A percentile compares a stretch with the other conserved stretches of the same genome.
phyloP scores from a whole-genome alignment of 495 filamentous ascomycete species.

The Jackrogersella multiformis region DNA sequence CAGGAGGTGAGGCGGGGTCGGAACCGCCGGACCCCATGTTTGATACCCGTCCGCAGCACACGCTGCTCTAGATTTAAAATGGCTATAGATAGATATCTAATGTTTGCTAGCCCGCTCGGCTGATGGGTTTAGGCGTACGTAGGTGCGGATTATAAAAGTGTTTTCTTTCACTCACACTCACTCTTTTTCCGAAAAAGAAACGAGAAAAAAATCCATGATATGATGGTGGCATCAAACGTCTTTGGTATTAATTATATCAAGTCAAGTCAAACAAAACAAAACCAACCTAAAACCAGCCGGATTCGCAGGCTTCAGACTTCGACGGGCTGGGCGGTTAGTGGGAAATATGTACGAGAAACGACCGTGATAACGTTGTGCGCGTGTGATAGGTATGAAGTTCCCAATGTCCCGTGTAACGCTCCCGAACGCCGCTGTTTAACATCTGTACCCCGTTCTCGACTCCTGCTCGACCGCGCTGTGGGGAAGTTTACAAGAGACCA shows the following conservation, averaged over 20 bases:
- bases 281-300: neutral
- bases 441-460: slow-evolving; percentile 6
- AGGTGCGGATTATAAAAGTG: slow-evolving; percentile 23
- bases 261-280: no score
- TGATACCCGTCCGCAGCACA: slow-evolving; percentile 42
- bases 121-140: slow-evolving; percentile 15
- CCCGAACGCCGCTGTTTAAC: slow-evolving; percentile 27
- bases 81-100: slow-evolving; percentile 14
- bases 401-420: slow-evolving; percentile 24
- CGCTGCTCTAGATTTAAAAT: slow-evolving; percentile 2
- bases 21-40: slow-evolving; percentile 8
- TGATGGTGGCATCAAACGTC: neutral
- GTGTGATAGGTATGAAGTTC: neutral
- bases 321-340: neutral
- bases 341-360: slow-evolving; percentile 40
- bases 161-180: neutral
- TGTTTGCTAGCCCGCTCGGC: neutral
- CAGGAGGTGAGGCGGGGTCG: slow-evolving; percentile 38
- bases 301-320: neutral
- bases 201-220: no score
- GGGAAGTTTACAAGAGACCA: slow-evolving; percentile 17
- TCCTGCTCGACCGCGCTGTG: no score
- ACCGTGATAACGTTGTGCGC: slow-evolving; percentile 9
- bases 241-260: slow-evolving; percentile 15
- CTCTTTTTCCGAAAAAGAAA: neutral